Evolutionary conservation across 2,329 filamentous ascomycete species (phyloP).

Genomic region (Trichoderma hamatum): DNA sequence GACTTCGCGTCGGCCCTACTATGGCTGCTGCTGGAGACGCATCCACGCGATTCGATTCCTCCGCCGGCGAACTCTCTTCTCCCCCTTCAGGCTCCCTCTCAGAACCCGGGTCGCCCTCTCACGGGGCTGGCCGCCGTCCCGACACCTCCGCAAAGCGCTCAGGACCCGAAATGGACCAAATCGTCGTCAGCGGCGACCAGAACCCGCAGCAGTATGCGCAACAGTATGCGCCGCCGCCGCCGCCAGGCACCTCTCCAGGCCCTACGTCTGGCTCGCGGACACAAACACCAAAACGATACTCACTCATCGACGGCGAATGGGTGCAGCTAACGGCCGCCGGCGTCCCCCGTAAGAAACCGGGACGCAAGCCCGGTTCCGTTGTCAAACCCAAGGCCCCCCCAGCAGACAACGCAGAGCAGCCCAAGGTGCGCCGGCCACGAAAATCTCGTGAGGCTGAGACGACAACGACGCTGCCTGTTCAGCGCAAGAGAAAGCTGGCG

Average conservation of each 20-base stretch:
- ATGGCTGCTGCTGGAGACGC: conserved; percentile 40
- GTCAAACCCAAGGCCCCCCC: conserved; percentile 47
- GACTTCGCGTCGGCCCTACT: conserved; percentile 23
- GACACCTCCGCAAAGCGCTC: conserved; percentile 25
- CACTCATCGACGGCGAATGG: conserved; percentile 44
- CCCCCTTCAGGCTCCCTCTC: conserved; percentile 55
- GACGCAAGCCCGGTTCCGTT: conserved; percentile 64
- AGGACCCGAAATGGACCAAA: conserved; percentile 51
- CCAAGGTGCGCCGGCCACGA: conserved; percentile 56
- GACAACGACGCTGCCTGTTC: conserved; percentile 57
- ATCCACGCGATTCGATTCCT: conserved; percentile 50
- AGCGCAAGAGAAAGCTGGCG: conserved; percentile 58
- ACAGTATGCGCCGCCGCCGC: conserved; percentile 36
- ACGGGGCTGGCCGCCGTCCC: conserved; percentile 38
- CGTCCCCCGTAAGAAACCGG: conserved; percentile 64
- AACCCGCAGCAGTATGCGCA: conserved; percentile 32
- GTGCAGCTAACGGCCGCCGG: conserved; percentile 61
- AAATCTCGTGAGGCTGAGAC: conserved; percentile 64
- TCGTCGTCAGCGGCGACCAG: conserved; percentile 49
- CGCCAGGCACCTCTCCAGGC: conserved; percentile 30
- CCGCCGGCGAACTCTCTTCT: conserved; percentile 54
- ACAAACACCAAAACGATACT: conserved; percentile 38
- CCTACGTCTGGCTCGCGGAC: conserved; percentile 24
- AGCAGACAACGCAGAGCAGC: conserved; percentile 44
- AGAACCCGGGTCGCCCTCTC: conserved; percentile 52